These are phyloP conservation scores for Crepidotus sp. DNA, from an alignment of 1,284 basidiomycete genomes.

Conservation along the genomic window DNA sequence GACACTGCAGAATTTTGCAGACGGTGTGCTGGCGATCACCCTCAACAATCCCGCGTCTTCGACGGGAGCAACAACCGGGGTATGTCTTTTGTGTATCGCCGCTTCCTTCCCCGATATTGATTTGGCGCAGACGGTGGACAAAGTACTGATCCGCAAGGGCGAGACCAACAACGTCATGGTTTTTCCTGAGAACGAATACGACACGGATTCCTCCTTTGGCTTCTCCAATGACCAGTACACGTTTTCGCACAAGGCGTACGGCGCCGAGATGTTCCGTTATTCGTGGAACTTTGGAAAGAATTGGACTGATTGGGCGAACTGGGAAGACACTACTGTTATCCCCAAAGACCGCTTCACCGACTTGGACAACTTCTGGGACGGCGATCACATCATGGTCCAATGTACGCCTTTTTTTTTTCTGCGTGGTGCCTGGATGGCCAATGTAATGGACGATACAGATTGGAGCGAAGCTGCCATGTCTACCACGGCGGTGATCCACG, in stretches of 20 bases:
- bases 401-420: constrained; percentile 39
- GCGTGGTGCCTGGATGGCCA: constrained; percentile 2
- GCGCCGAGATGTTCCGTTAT: constrained; percentile 84
- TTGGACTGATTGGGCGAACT: constrained; percentile 73
- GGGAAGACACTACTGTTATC: constrained; percentile 66
- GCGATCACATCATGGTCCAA: constrained; percentile 80
- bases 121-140: constrained; percentile 52
- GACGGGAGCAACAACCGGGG: constrained; percentile 44
- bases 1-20: constrained; percentile 63
- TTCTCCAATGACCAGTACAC: constrained; percentile 55
- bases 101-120: constrained; percentile 7
- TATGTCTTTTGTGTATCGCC: constrained; percentile 26
- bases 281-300: constrained; percentile 79
- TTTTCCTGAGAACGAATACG: constrained; percentile 74
- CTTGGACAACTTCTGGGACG: constrained; percentile 65
- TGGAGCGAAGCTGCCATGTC: constrained; percentile 64
- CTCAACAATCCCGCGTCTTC: constrained; percentile 47
- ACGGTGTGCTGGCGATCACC: constrained; percentile 71
- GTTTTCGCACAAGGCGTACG: constrained; percentile 73
- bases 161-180: constrained; percentile 67
- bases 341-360: constrained; percentile 46
- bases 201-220: constrained; percentile 49
- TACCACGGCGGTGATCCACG: constrained; percentile 63
- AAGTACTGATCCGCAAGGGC: constrained; percentile 75
- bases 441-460: constrained; percentile 36